A percentile compares a stretch with the other conserved stretches of the same genome.
Evolutionary conservation across 2,329 filamentous ascomycete genomes (phyloP).

Genomic region (Cladophialophora psammophila): DNA sequence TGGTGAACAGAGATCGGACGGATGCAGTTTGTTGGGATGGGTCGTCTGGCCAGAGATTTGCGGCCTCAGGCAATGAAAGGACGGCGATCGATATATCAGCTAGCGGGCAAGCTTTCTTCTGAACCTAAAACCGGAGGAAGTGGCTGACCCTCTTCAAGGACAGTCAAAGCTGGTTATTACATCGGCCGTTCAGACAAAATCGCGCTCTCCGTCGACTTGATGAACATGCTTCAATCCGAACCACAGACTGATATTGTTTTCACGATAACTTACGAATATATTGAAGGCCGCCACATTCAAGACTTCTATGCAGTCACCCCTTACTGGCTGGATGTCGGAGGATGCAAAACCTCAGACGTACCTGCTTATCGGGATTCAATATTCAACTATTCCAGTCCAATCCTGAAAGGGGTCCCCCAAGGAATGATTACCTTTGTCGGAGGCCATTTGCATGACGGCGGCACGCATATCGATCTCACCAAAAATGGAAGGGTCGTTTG

Average conservation of each 20-base stretch:
- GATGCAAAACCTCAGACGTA: slow-evolving; percentile 18
- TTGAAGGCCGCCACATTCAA: neutral
- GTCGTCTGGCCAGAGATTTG: slow-evolving; percentile 19
- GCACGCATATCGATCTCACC: slow-evolving; percentile 25
- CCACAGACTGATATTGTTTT: slow-evolving; percentile 25
- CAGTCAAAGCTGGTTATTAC: slow-evolving; percentile 26
- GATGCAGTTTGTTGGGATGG: slow-evolving; percentile 18
- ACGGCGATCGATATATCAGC: slow-evolving; percentile 18
- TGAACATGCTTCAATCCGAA: slow-evolving; percentile 23
- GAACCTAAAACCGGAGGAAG: neutral
- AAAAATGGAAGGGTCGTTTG: slow-evolving; percentile 25
- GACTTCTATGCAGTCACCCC: slow-evolving; percentile 13
- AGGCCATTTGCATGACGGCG: slow-evolving; percentile 31
- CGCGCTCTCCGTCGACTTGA: slow-evolving; percentile 24
- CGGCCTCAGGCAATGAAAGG: slow-evolving; percentile 21
- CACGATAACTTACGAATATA: slow-evolving; percentile 28
- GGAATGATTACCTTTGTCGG: slow-evolving; percentile 23
- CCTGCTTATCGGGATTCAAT: slow-evolving; percentile 18
- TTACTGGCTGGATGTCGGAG: slow-evolving; percentile 29
- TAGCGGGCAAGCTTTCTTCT: neutral
- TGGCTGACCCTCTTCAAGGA: slow-evolving; percentile 2
- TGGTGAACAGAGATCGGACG: slow-evolving; percentile 22
- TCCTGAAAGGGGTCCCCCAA: neutral
- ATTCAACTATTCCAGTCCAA: slow-evolving; percentile 23
- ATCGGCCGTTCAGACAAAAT: slow-evolving; percentile 18